phyloP scores from a whole-genome alignment of 2,329 filamentous ascomycete species.

The Furcasterigmium sp. region DNA sequence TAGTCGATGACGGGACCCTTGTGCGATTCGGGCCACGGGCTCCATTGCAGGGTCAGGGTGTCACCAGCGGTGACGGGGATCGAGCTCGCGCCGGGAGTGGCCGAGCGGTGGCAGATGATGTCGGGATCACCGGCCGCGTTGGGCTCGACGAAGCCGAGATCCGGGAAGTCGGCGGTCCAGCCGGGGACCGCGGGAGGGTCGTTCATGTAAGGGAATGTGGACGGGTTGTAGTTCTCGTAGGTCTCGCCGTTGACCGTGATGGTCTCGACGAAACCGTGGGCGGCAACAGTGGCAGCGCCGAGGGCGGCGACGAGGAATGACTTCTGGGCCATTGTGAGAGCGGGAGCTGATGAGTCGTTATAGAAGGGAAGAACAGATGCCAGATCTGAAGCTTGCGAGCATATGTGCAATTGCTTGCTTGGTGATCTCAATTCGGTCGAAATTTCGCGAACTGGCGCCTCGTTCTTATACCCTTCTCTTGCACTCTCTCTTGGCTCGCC shows the following conservation, averaged over 20 bases:
- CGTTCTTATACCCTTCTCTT: conserved; percentile 1
- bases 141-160: conserved; percentile 42
- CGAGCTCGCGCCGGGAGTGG: conserved; percentile 31
- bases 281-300: conserved; percentile 18
- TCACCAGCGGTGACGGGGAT: conserved; percentile 52
- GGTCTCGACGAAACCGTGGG: conserved; percentile 23
- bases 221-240: conserved; percentile 22
- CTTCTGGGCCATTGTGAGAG: conserved; percentile 9
- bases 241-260: conserved; percentile 21
- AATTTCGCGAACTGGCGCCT: too few species aligned
- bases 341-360: conserved; percentile 8
- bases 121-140: conserved; percentile 29
- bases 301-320: conserved; percentile 14
- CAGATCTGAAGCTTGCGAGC: neutral
- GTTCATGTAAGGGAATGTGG: conserved; percentile 15
- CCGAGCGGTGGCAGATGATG: conserved; percentile 42
- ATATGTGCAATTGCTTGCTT: neutral
- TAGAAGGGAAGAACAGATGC: neutral
- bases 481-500: too few species aligned
- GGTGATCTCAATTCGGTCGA: neutral
- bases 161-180: conserved; percentile 9
- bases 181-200: conserved; percentile 20
- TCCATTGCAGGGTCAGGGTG: conserved; percentile 56
- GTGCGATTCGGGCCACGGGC: conserved; percentile 59
- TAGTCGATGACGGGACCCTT: conserved; percentile 58